A percentile compares a stretch with the other conserved stretches of the same genome.
Conservation (phyloP, 164 flowering plant genomes). For the Aristolochia fimbriata region DNA sequence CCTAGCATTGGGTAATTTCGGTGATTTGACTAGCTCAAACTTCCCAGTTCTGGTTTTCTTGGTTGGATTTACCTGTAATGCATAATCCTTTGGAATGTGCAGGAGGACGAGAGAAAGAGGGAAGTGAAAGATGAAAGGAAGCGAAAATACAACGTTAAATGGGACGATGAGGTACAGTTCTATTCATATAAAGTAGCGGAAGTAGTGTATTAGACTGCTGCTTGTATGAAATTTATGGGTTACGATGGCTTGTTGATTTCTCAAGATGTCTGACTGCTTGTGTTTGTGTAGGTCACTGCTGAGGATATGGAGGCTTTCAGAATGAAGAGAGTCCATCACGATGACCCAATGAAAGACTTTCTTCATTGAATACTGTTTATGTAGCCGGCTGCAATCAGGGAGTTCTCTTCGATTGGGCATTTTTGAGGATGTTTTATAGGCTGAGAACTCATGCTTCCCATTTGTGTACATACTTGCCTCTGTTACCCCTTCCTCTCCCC, state of each 20-base stretch:
- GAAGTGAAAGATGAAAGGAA: slow-evolving; percentile 87
- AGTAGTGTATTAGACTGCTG: too few species aligned
- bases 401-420: background rate
- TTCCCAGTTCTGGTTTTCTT: background rate
- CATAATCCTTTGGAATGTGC: background rate
- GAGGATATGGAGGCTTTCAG: slow-evolving; percentile 86
- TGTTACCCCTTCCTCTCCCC: too few species aligned
- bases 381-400: background rate
- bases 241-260: too few species aligned
- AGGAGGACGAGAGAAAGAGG: slow-evolving; percentile 79
- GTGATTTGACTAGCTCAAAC: too few species aligned
- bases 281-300: slow-evolving; percentile 47
- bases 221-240: too few species aligned
- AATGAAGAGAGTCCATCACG: slow-evolving; percentile 63
- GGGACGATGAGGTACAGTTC: slow-evolving; percentile 64
- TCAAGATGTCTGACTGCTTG: background rate
- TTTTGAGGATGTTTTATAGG: background rate
- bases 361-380: slow-evolving; percentile 21
- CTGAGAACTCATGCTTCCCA: background rate
- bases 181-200: background rate
- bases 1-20: too few species aligned
- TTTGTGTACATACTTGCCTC: too few species aligned
- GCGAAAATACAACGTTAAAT: slow-evolving; percentile 70
- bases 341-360: slow-evolving; percentile 87
- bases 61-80: background rate